Percentiles rank a stretch among this genome's conserved stretches.
These are phyloP conservation scores for Lentinula boryana DNA, from an alignment of 768 basidiomycete genomes.

Conservation along the genomic window DNA sequence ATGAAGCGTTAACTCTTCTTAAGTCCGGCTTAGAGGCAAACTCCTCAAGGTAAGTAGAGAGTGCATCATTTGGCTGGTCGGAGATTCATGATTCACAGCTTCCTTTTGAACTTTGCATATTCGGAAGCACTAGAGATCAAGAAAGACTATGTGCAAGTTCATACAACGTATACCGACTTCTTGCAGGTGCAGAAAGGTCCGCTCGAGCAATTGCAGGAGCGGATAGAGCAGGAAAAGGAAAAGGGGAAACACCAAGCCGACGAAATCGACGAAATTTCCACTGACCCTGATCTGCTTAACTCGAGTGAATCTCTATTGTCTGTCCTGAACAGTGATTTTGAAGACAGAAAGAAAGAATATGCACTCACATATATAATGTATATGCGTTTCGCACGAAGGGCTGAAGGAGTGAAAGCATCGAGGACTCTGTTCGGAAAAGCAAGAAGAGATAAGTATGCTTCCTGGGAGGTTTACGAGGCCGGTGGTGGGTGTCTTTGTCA, in stretches of 20 bases:
- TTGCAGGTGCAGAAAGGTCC: slow-evolving; percentile 57
- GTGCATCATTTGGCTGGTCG: neutral
- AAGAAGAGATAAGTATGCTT: slow-evolving; percentile 63
- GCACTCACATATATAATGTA: slow-evolving; percentile 83
- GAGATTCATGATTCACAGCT: slow-evolving; percentile 38
- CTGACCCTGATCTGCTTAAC: neutral
- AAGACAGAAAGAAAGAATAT: slow-evolving; percentile 54
- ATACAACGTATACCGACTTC: slow-evolving; percentile 68
- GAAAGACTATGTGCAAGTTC: slow-evolving; percentile 61
- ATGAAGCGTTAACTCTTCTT: slow-evolving; percentile 77
- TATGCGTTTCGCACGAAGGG: slow-evolving; percentile 86
- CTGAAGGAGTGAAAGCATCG: slow-evolving; percentile 80
- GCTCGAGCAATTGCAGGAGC: slow-evolving; percentile 53
- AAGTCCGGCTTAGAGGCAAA: slow-evolving; percentile 87
- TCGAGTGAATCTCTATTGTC: neutral
- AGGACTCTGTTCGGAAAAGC: slow-evolving; percentile 78
- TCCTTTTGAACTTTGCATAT: slow-evolving; percentile 86
- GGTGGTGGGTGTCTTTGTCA: slow-evolving; percentile 50
- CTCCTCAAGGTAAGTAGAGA: slow-evolving; percentile 54
- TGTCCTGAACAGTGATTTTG: neutral
- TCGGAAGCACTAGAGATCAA: slow-evolving; percentile 65
- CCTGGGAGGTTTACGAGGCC: slow-evolving; percentile 94
- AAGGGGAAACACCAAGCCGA: slow-evolving; percentile 13
- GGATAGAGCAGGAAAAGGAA: slow-evolving; percentile 18
- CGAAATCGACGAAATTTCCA: slow-evolving; percentile 2